These are phyloP conservation scores for Arbutus unedo DNA, from an alignment of 148 eudicot genomes.

Conservation along the genomic window DNA sequence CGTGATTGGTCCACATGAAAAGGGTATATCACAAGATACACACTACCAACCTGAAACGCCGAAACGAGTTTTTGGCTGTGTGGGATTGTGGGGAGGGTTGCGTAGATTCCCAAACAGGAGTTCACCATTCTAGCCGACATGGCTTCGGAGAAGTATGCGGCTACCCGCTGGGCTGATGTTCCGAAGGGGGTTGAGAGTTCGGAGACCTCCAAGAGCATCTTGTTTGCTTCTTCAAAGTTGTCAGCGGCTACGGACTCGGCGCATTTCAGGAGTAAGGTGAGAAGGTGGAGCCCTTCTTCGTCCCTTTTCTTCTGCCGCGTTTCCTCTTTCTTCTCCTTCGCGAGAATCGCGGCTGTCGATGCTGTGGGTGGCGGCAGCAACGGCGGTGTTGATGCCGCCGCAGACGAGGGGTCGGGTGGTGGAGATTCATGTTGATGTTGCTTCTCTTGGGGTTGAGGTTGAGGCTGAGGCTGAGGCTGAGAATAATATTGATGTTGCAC, in stretches of 20 bases:
- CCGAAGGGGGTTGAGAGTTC: slow-evolving; percentile 83
- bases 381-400: neutral
- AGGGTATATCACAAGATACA: neutral
- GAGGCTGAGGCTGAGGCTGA: slow-evolving; percentile 5
- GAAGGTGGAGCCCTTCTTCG: slow-evolving; percentile 79
- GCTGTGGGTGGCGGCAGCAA: neutral
- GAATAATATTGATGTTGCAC: neutral
- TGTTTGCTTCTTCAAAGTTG: slow-evolving; percentile 66
- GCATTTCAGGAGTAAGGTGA: slow-evolving; percentile 76
- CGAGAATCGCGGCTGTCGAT: slow-evolving; percentile 9
- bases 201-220: slow-evolving; percentile 73
- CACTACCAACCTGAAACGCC: neutral
- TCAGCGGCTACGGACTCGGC: slow-evolving; percentile 83
- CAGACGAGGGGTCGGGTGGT: neutral
- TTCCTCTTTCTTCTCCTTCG: slow-evolving; percentile 47
- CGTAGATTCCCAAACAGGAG: slow-evolving; percentile 64
- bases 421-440: slow-evolving; percentile 13
- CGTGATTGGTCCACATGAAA: no score
- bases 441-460: slow-evolving; percentile 8
- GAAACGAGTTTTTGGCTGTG: slow-evolving; percentile 34
- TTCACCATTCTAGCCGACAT: slow-evolving; percentile 78
- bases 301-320: slow-evolving; percentile 49
- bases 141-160: slow-evolving; percentile 93
- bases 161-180: slow-evolving; percentile 90
- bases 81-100: slow-evolving; percentile 45